Evolutionary conservation across 495 filamentous ascomycete genomes (phyloP).

Genomic region (Xylaria longipes): DNA sequence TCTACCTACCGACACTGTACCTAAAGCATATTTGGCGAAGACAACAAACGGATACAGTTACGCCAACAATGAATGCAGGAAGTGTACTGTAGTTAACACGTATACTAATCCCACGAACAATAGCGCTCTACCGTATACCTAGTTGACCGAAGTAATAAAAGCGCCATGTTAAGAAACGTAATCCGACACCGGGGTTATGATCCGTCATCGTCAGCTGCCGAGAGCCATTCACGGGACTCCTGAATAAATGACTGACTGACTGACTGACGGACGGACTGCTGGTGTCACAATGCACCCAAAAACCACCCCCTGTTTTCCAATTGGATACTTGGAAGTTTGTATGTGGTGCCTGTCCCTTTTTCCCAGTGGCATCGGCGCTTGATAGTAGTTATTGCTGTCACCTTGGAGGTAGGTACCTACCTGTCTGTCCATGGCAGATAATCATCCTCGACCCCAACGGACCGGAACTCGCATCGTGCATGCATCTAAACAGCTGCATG

Average conservation of each 20-base stretch:
- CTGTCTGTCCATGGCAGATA: not conserved
- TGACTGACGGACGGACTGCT: not conserved
- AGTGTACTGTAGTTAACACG: not conserved
- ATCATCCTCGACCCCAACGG: constrained; percentile 14
- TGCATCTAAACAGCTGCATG: constrained; percentile 1
- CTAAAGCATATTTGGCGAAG: not conserved
- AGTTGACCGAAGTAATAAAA: constrained; percentile 5
- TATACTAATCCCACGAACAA: not conserved
- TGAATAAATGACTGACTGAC: not conserved
- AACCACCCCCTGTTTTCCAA: not conserved
- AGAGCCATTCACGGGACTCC: not conserved
- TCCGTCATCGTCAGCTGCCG: constrained; percentile 6
- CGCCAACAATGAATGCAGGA: not conserved
- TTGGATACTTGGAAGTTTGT: not conserved
- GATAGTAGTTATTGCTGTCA: not conserved
- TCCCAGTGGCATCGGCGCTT: constrained; percentile 5
- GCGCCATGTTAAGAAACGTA: constrained; percentile 4
- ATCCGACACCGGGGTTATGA: constrained; percentile 12
- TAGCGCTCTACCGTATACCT: not conserved
- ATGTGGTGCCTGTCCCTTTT: not conserved
- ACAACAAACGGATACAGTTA: not conserved
- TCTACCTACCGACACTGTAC: not conserved
- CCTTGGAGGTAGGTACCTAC: not conserved
- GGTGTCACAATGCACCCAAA: not conserved
- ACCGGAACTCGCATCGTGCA: constrained; percentile 27